phyloP scores from a whole-genome alignment of 139 green algal species.

The Gonium pectorale region DNA sequence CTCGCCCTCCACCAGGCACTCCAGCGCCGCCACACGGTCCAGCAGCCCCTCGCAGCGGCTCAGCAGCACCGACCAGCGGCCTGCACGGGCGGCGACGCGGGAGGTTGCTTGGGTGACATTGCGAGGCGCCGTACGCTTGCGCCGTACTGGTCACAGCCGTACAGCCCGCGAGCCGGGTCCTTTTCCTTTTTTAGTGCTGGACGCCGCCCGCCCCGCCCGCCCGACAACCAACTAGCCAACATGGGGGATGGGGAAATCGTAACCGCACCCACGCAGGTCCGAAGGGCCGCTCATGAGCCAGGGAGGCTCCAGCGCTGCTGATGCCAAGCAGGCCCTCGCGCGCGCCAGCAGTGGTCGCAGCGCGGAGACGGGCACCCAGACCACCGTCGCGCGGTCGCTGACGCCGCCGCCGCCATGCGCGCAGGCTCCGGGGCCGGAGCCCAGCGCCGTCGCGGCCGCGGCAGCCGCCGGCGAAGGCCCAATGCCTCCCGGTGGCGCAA shows the following conservation, averaged over 20 bases:
- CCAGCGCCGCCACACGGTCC: constrained; percentile 14
- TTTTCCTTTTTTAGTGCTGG: no score
- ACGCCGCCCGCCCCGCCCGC: no score
- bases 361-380: constrained; percentile 28
- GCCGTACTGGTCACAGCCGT: no score
- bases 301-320: constrained; percentile 7
- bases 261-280: constrained; percentile 18
- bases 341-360: constrained; percentile 21
- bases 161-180: no score
- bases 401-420: constrained; percentile 2
- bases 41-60: constrained; percentile 11
- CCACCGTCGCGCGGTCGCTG: neutral
- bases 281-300: neutral
- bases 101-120: no score
- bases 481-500: constrained; percentile 15
- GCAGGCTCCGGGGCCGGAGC: neutral
- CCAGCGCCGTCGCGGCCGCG: neutral
- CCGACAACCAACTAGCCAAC: no score
- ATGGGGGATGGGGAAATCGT: no score
- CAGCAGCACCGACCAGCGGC: constrained; percentile 12
- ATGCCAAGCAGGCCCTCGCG: neutral
- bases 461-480: neutral
- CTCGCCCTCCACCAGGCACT: neutral
- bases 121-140: no score
- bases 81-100: neutral